phyloP scores from a whole-genome alignment of 1,284 basidiomycete genomes.

The Trametes pubescens region DNA sequence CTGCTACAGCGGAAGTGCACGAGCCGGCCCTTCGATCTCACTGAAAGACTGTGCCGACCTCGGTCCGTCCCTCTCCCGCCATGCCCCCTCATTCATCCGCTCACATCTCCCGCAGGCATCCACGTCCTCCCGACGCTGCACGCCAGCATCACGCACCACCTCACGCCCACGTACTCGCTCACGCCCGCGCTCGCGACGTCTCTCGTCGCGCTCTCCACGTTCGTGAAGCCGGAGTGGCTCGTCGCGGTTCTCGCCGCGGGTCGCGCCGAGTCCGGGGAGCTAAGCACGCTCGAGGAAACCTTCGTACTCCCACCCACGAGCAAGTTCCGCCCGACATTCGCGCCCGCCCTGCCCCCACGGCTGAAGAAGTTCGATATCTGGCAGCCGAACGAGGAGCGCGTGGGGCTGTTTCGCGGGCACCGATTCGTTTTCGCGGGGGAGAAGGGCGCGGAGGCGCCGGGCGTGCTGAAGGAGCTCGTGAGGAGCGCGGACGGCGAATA shows the following conservation, averaged over 20 bases:
- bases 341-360: constrained; percentile 52
- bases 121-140: constrained; percentile 55
- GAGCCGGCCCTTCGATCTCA: constrained; percentile 42
- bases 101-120: constrained; percentile 52
- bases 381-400: constrained; percentile 69
- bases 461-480: constrained; percentile 59
- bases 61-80: constrained; percentile 46
- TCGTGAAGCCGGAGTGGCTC: constrained; percentile 73
- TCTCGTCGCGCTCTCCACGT: constrained; percentile 58
- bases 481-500: constrained; percentile 62
- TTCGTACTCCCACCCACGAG: constrained; percentile 57
- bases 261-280: constrained; percentile 43
- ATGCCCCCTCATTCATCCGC: not conserved
- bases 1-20: constrained; percentile 53
- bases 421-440: constrained; percentile 69
- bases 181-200: constrained; percentile 60
- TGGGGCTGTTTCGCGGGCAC: constrained; percentile 57
- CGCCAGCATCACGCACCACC: constrained; percentile 65
- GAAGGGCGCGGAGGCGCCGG: constrained; percentile 55
- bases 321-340: constrained; percentile 66
- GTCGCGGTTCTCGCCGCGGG: constrained; percentile 61
- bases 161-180: constrained; percentile 58
- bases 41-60: constrained; percentile 59
- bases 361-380: constrained; percentile 63
- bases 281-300: constrained; percentile 55